A percentile compares a stretch with the other conserved stretches of the same genome.
These are phyloP conservation scores for Hypoxylon rubiginosum DNA, from an alignment of 2,329 filamentous ascomycete genomes.

Conservation along the genomic window DNA sequence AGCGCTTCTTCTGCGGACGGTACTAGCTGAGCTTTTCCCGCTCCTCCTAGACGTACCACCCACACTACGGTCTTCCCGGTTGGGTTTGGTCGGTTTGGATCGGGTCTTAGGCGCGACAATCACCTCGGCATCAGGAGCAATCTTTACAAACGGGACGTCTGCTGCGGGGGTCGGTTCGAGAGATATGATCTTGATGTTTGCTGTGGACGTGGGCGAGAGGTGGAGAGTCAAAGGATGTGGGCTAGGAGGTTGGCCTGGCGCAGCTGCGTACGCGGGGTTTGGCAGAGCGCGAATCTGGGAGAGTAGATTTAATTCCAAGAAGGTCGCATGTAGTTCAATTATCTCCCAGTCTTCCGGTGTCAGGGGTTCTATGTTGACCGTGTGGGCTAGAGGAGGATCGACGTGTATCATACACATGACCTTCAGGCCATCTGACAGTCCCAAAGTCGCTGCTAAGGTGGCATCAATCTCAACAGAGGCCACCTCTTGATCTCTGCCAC, in stretches of 20 bases:
- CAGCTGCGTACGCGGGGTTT: slow-evolving; percentile 77
- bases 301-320: slow-evolving; percentile 92
- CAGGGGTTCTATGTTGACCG: slow-evolving; percentile 95
- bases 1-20: slow-evolving; percentile 66
- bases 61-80: slow-evolving; percentile 83
- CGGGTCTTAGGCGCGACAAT: slow-evolving; percentile 96
- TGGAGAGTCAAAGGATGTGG: slow-evolving; percentile 90
- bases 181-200: slow-evolving; percentile 87
- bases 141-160: slow-evolving; percentile 86
- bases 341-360: slow-evolving; percentile 99
- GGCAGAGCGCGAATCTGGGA: slow-evolving; percentile 93
- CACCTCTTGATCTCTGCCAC: slow-evolving; percentile 80
- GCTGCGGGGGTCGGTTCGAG: slow-evolving; percentile 80
- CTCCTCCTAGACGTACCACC: slow-evolving; percentile 84
- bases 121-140: slow-evolving; percentile 93
- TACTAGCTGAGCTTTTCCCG: slow-evolving; percentile 80
- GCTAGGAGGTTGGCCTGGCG: slow-evolving; percentile 64
- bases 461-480: slow-evolving; percentile 88
- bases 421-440: slow-evolving; percentile 85
- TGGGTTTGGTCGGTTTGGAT: slow-evolving; percentile 74
- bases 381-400: slow-evolving; percentile 91
- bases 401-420: slow-evolving; percentile 80
- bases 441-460: slow-evolving; percentile 82
- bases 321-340: slow-evolving; percentile 96
- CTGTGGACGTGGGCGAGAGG: slow-evolving; percentile 93